Percentiles rank a stretch among this genome's conserved stretches.
phyloP scores from a whole-genome alignment of 768 basidiomycete genomes.

The Psilocybe azurescens region DNA sequence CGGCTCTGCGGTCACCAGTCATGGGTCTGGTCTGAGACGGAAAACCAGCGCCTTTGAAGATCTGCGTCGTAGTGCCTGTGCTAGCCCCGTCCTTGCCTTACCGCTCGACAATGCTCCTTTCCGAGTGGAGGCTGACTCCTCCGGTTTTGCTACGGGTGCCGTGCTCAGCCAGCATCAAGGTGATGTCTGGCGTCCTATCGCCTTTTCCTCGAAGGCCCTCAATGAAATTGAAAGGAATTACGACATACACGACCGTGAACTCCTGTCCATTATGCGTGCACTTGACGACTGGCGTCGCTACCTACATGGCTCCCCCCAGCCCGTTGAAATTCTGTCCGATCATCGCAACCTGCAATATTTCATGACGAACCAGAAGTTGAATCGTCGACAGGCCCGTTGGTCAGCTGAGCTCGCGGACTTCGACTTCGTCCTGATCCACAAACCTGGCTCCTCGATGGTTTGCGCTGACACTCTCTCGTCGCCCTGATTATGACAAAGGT shows the following conservation, averaged over 20 bases:
- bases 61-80: background rate
- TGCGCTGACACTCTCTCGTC: background rate
- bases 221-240: slow-evolving; percentile 36
- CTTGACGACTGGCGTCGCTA: slow-evolving; percentile 36
- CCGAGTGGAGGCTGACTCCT: slow-evolving; percentile 35
- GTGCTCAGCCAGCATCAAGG: background rate
- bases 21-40: background rate
- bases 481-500: slow-evolving; percentile 4
- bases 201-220: slow-evolving; percentile 35
- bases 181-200: slow-evolving; percentile 36
- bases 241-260: slow-evolving; percentile 46
- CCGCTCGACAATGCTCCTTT: slow-evolving; percentile 20
- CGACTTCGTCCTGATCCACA: slow-evolving; percentile 30
- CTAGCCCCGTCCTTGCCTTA: slow-evolving; percentile 27
- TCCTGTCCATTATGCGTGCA: slow-evolving; percentile 46
- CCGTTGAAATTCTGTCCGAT: no score
- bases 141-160: slow-evolving; percentile 40
- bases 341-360: no score
- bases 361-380: no score
- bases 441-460: no score
- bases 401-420: slow-evolving; percentile 38
- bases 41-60: slow-evolving; percentile 2
- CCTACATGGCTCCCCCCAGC: slow-evolving; percentile 20
- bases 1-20: slow-evolving; percentile 11
- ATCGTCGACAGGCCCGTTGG: no score